phyloP scores from a whole-genome alignment of 2,329 filamentous ascomycete genomes.

The Dactylellina cionopaga region DNA sequence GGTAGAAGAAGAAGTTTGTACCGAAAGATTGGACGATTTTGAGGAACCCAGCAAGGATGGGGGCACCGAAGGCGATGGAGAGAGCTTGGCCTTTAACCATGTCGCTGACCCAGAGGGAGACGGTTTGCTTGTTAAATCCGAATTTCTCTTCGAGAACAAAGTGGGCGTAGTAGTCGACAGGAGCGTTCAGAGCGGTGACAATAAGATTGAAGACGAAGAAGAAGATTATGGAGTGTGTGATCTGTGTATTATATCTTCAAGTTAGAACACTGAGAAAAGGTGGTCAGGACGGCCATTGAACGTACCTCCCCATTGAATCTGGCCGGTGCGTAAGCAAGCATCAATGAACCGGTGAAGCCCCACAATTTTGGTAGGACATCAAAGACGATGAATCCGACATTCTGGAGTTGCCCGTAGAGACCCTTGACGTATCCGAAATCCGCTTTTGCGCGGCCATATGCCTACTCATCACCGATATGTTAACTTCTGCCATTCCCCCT shows the following conservation, averaged over 20 bases:
- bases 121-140: conserved; percentile 98
- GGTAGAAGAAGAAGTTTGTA: conserved; percentile 95
- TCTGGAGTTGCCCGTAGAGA: conserved; percentile 87
- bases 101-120: conserved; percentile 86
- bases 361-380: conserved; percentile 92
- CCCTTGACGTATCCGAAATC: conserved; percentile 84
- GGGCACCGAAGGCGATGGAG: conserved; percentile 79
- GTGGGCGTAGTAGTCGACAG: conserved; percentile 87
- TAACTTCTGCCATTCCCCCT: no score
- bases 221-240: conserved; percentile 91
- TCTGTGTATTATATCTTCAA: conserved; percentile 61
- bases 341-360: conserved; percentile 78
- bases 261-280: background rate
- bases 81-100: conserved; percentile 90
- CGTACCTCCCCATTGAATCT: conserved; percentile 79
- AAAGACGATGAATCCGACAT: conserved; percentile 86
- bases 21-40: conserved; percentile 94
- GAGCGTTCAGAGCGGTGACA: conserved; percentile 80
- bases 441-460: conserved; percentile 94
- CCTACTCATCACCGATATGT: conserved; percentile 62
- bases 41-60: conserved; percentile 90
- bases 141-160: conserved; percentile 97
- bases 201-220: conserved; percentile 86
- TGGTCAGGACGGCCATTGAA: background rate
- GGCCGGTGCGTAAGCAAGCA: conserved; percentile 77